These are phyloP conservation scores for Cephaloascus fragrans DNA, from an alignment of 805 yeast species.

Conservation along the genomic window DNA sequence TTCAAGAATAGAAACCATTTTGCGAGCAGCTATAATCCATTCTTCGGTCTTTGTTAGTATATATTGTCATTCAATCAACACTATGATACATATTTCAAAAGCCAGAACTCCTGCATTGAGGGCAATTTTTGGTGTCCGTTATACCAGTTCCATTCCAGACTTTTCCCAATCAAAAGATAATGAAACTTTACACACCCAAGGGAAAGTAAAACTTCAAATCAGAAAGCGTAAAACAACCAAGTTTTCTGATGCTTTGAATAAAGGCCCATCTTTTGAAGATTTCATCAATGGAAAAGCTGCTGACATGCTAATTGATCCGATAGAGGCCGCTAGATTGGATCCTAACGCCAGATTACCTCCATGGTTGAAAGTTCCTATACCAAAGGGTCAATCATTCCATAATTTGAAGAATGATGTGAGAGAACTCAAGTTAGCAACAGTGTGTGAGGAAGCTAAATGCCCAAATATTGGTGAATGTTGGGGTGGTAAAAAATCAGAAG, in stretches of 20 bases:
- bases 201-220: no score
- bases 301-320: conserved; percentile 58
- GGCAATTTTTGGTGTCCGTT: background rate
- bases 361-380: conserved; percentile 94
- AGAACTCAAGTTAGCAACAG: conserved; percentile 86
- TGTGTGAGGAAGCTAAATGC: conserved; percentile 97
- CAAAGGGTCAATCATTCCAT: conserved; percentile 83
- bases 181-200: no score
- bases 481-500: conserved; percentile 94
- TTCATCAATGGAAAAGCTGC: conserved; percentile 78
- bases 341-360: conserved; percentile 70
- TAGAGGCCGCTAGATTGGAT: conserved; percentile 61
- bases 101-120: background rate
- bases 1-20: no score
- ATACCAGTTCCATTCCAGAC: no score
- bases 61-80: no score
- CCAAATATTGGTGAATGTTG: conserved; percentile 99
- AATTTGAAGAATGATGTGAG: conserved; percentile 77
- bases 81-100: background rate
- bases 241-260: conserved; percentile 60
- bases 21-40: no score
- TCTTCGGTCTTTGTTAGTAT: no score
- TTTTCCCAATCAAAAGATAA: no score
- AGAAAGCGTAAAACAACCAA: conserved; percentile 44
- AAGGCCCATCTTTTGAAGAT: conserved; percentile 92